Base-by-base conservation (phyloP, 1,284 basidiomycete species). In the Anthracocystis panici-leucophaei region DNA sequence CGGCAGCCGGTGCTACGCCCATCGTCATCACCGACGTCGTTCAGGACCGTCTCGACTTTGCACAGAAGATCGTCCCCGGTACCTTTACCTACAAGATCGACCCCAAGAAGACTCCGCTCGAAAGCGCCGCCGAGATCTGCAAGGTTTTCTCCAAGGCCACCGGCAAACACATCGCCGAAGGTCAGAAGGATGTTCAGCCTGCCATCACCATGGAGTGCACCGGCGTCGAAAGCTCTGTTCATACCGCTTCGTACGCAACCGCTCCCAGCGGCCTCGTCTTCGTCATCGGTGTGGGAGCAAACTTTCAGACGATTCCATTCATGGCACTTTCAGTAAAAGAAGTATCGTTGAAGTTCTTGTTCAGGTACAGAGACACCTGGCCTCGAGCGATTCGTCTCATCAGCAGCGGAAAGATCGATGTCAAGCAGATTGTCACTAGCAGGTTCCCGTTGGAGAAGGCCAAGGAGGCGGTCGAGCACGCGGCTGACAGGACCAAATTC, bases 391-490 rank as follows among this genome's bases (percentile, higher is more conserved):
- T 96, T 79, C 89, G 92, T 21, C 89, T 97, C 42, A 92, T 92
- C 38, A 87, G 91, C 50, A 89, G 89, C 67, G 93, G 93, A 50
- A 91, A 91, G 83, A 90, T 97, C 81, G 88, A 96, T 86, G 88
- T 97, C 75, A 94, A 92, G 86, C 91, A 93, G 14, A 88, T 97
- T 42, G 92, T 97, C 56, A 94, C 94, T 7, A 93, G 95, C 84
- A 88, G 91, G 29, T 95, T 91, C 87, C 84, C 88, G 20, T 91
- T 96, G 78, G 88, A 91, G 46, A 87, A 92, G 44, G 93, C 93
- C 23, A 87, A 90, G 51, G 87, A 88, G 64, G 95, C 95, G 5
- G 95, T 97, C 88, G 87, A 92, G 70, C 90, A 91, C 16, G 92
- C 92, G 20, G 89, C 89, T 42, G 88, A 90, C 64, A 91, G 93